These are phyloP conservation scores for Fusarium scirpi DNA, from an alignment of 2,329 filamentous ascomycete genomes.

Conservation along the genomic window DNA sequence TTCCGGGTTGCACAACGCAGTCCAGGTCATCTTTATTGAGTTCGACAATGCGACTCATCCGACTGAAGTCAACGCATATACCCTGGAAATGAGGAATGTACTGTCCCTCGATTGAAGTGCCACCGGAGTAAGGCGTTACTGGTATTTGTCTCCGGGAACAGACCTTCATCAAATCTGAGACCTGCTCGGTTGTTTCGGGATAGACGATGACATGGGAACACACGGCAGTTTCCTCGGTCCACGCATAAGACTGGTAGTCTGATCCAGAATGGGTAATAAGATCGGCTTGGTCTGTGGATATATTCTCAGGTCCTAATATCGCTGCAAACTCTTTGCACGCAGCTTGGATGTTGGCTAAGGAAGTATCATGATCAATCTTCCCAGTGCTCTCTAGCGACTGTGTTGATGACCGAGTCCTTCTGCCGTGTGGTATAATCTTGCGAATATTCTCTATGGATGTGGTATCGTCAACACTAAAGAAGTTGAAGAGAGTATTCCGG, in stretches of 20 bases:
- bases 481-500: neutral
- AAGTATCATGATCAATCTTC: neutral
- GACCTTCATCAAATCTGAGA: slow-evolving; percentile 79
- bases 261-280: slow-evolving; percentile 26
- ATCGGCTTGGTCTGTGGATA: slow-evolving; percentile 5
- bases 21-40: slow-evolving; percentile 91
- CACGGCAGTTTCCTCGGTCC: slow-evolving; percentile 4
- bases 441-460: neutral
- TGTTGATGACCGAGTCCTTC: neutral
- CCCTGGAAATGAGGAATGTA: slow-evolving; percentile 89
- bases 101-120: slow-evolving; percentile 87
- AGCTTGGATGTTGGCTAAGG: neutral
- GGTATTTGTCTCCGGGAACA: slow-evolving; percentile 78
- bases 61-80: slow-evolving; percentile 86
- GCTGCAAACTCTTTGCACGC: slow-evolving; percentile 3
- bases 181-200: slow-evolving; percentile 77
- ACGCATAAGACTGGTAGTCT: slow-evolving; percentile 31
- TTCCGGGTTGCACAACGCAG: slow-evolving; percentile 87
- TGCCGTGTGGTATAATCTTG: neutral
- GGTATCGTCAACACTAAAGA: neutral
- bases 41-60: slow-evolving; percentile 84
- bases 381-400: neutral
- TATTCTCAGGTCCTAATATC: slow-evolving; percentile 13
- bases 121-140: slow-evolving; percentile 88
- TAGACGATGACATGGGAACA: slow-evolving; percentile 64